These are phyloP conservation scores for Macrotyloma uniflorum DNA, from an alignment of 306 rosid genomes.

Conservation along the genomic window DNA sequence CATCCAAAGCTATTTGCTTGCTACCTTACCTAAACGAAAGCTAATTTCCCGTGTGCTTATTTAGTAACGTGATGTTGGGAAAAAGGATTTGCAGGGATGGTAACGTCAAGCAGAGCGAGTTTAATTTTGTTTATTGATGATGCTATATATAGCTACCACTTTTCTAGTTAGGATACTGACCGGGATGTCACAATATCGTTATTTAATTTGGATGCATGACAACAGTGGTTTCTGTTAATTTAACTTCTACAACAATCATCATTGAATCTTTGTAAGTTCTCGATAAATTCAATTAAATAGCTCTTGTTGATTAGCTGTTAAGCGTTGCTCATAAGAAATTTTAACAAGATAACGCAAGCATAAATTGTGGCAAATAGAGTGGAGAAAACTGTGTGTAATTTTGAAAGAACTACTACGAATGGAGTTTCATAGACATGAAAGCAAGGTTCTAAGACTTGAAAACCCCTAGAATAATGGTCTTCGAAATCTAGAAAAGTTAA, in stretches of 20 bases:
- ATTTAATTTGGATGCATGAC: neutral
- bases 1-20: constrained; percentile 21
- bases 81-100: neutral
- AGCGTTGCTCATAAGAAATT: neutral
- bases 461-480: neutral
- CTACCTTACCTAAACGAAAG: neutral
- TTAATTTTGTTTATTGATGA: constrained; percentile 9
- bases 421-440: neutral
- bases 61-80: neutral
- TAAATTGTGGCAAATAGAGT: neutral
- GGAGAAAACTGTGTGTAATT: neutral
- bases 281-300: neutral
- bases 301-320: neutral
- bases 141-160: neutral
- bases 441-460: constrained; percentile 1
- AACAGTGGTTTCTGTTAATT: neutral
- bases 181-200: neutral
- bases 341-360: neutral
- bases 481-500: constrained; percentile 14
- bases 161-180: neutral
- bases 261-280: neutral
- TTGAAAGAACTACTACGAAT: neutral
- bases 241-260: neutral
- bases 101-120: neutral
- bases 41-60: constrained; percentile 14